A percentile compares a stretch with the other conserved stretches of the same genome.
Evolutionary conservation across 2,329 filamentous ascomycete species (phyloP).

Genomic region (Aureobasidium zeae): DNA sequence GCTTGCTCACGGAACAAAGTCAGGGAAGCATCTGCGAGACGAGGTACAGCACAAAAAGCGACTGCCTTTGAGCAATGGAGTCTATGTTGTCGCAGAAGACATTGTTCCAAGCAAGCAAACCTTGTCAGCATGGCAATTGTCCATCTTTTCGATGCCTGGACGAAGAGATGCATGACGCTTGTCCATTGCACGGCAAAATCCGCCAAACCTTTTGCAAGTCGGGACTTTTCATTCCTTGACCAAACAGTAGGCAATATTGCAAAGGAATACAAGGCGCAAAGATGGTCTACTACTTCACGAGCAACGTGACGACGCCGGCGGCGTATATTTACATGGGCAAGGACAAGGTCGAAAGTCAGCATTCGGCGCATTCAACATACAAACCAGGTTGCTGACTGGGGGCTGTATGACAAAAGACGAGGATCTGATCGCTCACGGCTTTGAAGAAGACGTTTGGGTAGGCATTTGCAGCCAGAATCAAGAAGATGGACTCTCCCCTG

Average conservation of each 20-base stretch:
- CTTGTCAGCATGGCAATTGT: slow-evolving; percentile 5
- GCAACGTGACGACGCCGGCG: slow-evolving; percentile 68
- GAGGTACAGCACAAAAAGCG: slow-evolving; percentile 19
- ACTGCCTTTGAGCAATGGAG: slow-evolving; percentile 12
- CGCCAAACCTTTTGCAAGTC: slow-evolving; percentile 1
- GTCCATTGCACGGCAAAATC: slow-evolving; percentile 5
- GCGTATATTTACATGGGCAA: slow-evolving; percentile 95
- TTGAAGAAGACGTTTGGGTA: slow-evolving; percentile 93
- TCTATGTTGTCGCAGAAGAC: slow-evolving; percentile 15
- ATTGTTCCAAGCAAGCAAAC: not conserved
- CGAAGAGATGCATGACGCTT: not conserved
- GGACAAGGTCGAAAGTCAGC: slow-evolving; percentile 94
- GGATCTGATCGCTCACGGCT: slow-evolving; percentile 87
- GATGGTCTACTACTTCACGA: slow-evolving; percentile 97
- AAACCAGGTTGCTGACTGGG: slow-evolving; percentile 22
- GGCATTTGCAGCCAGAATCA: slow-evolving; percentile 3
- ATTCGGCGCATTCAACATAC: slow-evolving; percentile 18
- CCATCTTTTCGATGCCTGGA: not conserved
- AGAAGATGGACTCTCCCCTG: no score
- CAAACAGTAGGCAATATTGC: no score
- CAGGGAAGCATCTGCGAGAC: slow-evolving; percentile 23
- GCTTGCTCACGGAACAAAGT: slow-evolving; percentile 44
- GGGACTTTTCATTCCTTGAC: not conserved
- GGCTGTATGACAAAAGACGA: slow-evolving; percentile 79
- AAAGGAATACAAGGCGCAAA: not conserved